Percentiles rank a stretch among this genome's conserved stretches.
These are phyloP conservation scores for Metschnikowia bowlesiae DNA, from an alignment of 805 yeast species.

Conservation along the genomic window DNA sequence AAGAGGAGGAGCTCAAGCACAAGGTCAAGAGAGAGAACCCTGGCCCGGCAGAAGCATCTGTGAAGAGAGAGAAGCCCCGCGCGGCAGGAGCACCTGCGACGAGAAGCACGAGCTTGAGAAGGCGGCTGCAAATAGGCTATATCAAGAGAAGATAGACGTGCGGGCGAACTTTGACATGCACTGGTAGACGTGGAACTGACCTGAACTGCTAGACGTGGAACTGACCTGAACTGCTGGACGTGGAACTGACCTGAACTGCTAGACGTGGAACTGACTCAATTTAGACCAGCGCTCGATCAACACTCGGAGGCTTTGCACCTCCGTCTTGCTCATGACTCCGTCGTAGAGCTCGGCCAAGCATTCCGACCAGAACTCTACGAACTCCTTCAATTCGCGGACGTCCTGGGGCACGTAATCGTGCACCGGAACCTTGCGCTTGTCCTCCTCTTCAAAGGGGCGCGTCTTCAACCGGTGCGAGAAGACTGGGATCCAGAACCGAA, in stretches of 20 bases:
- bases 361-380: constrained; percentile 50
- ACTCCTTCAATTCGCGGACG: constrained; percentile 26
- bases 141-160: neutral
- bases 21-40: constrained; percentile 1
- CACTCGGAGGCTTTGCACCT: constrained; percentile 19
- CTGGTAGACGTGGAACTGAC: too few species aligned
- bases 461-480: constrained; percentile 47
- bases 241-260: too few species aligned
- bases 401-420: constrained; percentile 14
- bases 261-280: neutral
- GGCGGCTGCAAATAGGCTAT: constrained; percentile 1
- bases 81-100: neutral
- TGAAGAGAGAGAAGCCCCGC: neutral
- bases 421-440: constrained; percentile 7
- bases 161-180: neutral
- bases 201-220: neutral
- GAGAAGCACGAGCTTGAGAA: neutral
- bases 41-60: neutral
- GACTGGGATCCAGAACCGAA: constrained; percentile 42
- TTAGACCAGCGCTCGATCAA: constrained; percentile 15
- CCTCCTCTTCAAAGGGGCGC: constrained; percentile 17
- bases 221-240: too few species aligned
- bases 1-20: neutral
- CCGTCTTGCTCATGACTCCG: constrained; percentile 2
- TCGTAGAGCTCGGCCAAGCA: constrained; percentile 28